Conservation (phyloP, 495 filamentous ascomycete genomes). For the Zalerion maritima region DNA sequence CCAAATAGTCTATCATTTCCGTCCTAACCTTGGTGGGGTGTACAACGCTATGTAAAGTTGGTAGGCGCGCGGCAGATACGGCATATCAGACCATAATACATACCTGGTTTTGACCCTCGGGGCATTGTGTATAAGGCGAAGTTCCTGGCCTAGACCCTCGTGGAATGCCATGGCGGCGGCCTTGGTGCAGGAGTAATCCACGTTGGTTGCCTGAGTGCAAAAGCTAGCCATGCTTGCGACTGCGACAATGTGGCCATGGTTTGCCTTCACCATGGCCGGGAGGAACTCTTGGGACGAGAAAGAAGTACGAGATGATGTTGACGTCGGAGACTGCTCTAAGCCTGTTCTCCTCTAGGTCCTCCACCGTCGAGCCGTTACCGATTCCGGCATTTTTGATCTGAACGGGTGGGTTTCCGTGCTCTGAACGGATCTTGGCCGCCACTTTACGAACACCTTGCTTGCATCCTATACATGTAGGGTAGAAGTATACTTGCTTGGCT, state of each 20-base stretch:
- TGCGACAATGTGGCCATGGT: slow-evolving; percentile 47
- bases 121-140: slow-evolving; percentile 27
- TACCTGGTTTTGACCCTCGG: slow-evolving; percentile 29
- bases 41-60: too few relatives aligned
- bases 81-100: too few relatives aligned
- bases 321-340: slow-evolving; percentile 41
- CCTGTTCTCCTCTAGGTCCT: slow-evolving; percentile 28
- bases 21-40: slow-evolving; percentile 8
- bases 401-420: slow-evolving; percentile 36
- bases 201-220: slow-evolving; percentile 30
- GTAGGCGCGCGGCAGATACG: too few relatives aligned
- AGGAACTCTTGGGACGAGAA: slow-evolving; percentile 43
- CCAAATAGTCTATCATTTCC: slow-evolving; percentile 5
- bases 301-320: slow-evolving; percentile 46
- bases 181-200: slow-evolving; percentile 43
- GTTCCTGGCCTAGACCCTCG: slow-evolving; percentile 30
- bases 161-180: slow-evolving; percentile 42
- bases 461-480: slow-evolving; percentile 38
- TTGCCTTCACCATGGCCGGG: slow-evolving; percentile 41
- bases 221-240: slow-evolving; percentile 43
- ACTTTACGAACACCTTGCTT: slow-evolving; percentile 24
- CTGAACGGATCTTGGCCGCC: slow-evolving; percentile 29
- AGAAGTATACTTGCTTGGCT: slow-evolving; percentile 28
- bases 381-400: slow-evolving; percentile 51
- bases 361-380: slow-evolving; percentile 28